Evolutionary conservation across 1,284 basidiomycete species (phyloP).

Genomic region (Ustilago sp.): DNA sequence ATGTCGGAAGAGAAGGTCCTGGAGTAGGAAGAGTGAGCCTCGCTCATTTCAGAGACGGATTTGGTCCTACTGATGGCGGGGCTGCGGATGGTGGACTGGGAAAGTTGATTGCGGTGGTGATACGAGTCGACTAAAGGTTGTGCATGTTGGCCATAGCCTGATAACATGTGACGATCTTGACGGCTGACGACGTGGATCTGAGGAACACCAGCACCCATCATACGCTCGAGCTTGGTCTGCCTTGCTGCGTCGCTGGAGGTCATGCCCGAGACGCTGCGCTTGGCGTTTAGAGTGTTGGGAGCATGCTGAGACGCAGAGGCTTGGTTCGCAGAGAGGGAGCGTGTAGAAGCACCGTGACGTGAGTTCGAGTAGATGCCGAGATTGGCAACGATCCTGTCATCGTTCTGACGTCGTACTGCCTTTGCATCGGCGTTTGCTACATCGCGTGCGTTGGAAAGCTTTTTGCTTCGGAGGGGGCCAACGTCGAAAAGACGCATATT

Average conservation of each 20-base stretch:
- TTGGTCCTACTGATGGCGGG: conserved; percentile 16
- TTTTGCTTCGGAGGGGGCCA: conserved; percentile 41
- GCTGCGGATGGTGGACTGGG: conserved; percentile 6
- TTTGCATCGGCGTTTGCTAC: conserved; percentile 8
- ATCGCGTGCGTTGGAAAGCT: conserved; percentile 18
- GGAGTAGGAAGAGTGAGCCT: conserved; percentile 30
- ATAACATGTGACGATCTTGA: conserved; percentile 27
- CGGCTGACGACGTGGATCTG: conserved; percentile 41
- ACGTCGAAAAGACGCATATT: conserved; percentile 52
- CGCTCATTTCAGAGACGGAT: conserved; percentile 34
- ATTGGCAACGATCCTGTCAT: conserved; percentile 16
- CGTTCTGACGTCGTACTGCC: conserved; percentile 22
- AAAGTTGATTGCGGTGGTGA: conserved; percentile 17
- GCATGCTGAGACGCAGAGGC: conserved; percentile 1
- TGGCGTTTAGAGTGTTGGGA: conserved; percentile 5
- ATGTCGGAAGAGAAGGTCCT: conserved; percentile 31
- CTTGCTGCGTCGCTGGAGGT: conserved; percentile 23
- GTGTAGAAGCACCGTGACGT: conserved; percentile 23
- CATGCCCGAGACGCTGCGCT: conserved; percentile 37
- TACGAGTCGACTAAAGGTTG: conserved; percentile 19
- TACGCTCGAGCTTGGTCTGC: conserved; percentile 55
- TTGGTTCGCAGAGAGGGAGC: conserved; percentile 38
- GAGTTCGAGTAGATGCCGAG: conserved; percentile 29
- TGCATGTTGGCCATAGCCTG: conserved; percentile 11
- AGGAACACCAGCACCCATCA: conserved; percentile 56